Evolutionary conservation across 2,329 filamentous ascomycete species (phyloP), one percentile per base, ranked within the genome.

Genomic region (Cercospora sp.): DNA sequence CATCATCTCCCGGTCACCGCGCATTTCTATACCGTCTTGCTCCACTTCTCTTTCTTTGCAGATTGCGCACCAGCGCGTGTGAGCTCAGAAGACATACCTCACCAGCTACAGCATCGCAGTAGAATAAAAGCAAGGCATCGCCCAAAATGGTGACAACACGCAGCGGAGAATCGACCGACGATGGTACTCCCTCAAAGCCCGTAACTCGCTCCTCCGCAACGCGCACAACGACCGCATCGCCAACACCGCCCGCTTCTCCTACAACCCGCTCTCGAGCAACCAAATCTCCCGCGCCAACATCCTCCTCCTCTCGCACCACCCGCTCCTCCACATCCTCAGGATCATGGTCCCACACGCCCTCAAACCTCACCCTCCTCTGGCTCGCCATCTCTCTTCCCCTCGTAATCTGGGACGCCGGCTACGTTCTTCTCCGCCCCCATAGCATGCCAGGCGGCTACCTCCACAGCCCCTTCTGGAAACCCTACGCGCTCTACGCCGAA

Each of bases 401-500:
- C 69, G 92, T 97, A 60, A 76, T 87, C 61, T 97, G 93, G 93
- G 93, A 97, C 81, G 87, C 87, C 32, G 82, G 84, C 67, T 97
- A 97, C 82, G 88, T 97, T 45, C 83, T 97, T 58, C 82, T 91
- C 64, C 91, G 93, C 21, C 93, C 93, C 32, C 87, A 90, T 79
- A 91, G 89, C 66, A 95, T 97, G 91, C 88, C 89, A 0, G 91
- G 92, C 73, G 93, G 93, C 16, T 81, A 80, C 58, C 82, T 90
- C 63, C 91, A 96, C 81, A 85, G 82, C 73, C 91, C 91, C 1
- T 74, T 97, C 51, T 97, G 88, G 86, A 82, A 81, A 32, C 92
- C 91, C 0, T 97, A 97, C 81, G 87, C 86, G 75, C 87, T 96
- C 1, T 97, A 97, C 81, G 91, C 90, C 66, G 82, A 85, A 61